Evolutionary conservation across 129 eudicot species (phyloP).

Genomic region (Helichrysum umbraculigerum): DNA sequence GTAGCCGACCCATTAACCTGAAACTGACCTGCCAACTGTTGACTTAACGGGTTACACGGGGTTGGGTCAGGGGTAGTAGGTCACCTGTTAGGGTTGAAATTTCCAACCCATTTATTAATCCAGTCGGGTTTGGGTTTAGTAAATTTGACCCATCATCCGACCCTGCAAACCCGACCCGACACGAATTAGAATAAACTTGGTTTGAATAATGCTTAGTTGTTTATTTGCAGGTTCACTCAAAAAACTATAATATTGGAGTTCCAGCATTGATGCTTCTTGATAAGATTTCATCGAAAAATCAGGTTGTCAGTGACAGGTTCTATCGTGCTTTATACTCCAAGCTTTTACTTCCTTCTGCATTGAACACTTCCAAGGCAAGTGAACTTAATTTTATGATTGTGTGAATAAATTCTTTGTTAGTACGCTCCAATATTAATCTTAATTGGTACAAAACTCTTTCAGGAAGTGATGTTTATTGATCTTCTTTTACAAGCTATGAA

Average conservation of each 20-base stretch:
- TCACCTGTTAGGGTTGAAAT: no score
- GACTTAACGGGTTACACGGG: no score
- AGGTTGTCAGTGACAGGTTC: constrained; percentile 86
- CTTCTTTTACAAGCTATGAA: constrained; percentile 85
- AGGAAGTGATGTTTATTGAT: constrained; percentile 71
- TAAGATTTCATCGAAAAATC: constrained; percentile 89
- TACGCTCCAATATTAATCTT: constrained; percentile 2
- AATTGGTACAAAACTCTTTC: constrained; percentile 22
- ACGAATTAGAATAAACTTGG: background rate
- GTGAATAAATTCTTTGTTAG: background rate
- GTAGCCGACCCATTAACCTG: no score
- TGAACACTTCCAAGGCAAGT: constrained; percentile 83
- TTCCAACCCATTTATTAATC: no score
- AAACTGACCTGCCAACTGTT: no score
- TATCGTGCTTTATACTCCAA: constrained; percentile 95
- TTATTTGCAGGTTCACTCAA: constrained; percentile 83
- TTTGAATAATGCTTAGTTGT: constrained; percentile 3
- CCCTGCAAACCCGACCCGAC: no score
- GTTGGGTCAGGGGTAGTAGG: no score
- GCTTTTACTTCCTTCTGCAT: constrained; percentile 84
- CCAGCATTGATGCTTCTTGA: constrained; percentile 93
- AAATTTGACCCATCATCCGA: no score
- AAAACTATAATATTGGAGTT: constrained; percentile 88
- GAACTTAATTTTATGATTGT: background rate
- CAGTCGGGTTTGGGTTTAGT: no score